These are phyloP conservation scores for Moricandia moricandioides DNA, from an alignment of 345 rosid species.

Conservation along the genomic window DNA sequence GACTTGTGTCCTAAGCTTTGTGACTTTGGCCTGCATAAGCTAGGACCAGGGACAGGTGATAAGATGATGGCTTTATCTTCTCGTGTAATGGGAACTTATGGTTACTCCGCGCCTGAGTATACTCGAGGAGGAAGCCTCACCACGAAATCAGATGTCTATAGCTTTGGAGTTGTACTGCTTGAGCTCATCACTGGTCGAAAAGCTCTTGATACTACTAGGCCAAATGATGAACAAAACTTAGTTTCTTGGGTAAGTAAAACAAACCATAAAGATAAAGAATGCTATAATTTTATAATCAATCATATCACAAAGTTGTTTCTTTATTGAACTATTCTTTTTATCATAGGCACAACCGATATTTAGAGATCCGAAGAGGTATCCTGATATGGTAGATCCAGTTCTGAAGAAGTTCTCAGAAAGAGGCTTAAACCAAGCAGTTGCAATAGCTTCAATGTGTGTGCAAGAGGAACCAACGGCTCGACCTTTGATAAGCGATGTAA, in stretches of 20 bases:
- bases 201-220: conserved; percentile 66
- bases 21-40: conserved; percentile 61
- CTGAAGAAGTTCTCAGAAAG: conserved; percentile 56
- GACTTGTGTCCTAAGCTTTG: conserved; percentile 52
- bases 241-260: conserved; percentile 34
- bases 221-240: conserved; percentile 63
- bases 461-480: conserved; percentile 73
- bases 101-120: conserved; percentile 79
- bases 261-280: background rate
- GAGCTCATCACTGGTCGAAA: conserved; percentile 70
- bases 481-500: conserved; percentile 75
- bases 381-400: conserved; percentile 72
- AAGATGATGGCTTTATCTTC: conserved; percentile 43
- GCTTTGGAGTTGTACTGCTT: conserved; percentile 76
- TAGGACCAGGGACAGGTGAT: conserved; percentile 46
- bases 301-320: background rate
- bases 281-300: background rate
- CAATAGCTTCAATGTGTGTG: conserved; percentile 87
- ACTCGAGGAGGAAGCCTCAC: conserved; percentile 54
- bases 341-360: conserved; percentile 67
- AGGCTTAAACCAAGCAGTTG: conserved; percentile 78
- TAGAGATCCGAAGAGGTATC: conserved; percentile 62
- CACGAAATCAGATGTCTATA: conserved; percentile 63
- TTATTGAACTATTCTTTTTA: background rate
- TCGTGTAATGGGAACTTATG: conserved; percentile 70